Evolutionary conservation across 768 basidiomycete genomes (phyloP).

Genomic region (Mycena vulgaris): DNA sequence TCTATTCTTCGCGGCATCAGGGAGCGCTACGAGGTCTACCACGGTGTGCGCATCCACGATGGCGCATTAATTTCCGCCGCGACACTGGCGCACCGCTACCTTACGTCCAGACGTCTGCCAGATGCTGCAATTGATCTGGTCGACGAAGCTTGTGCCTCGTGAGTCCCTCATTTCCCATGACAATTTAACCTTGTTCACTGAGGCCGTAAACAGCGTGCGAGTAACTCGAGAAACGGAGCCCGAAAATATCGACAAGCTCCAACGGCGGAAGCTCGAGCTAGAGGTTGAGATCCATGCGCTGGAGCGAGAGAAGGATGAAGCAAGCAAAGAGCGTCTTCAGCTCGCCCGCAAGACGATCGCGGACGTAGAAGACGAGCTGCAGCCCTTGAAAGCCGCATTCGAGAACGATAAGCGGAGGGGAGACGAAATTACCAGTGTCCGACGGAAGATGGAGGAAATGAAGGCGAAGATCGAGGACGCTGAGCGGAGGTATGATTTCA

Average conservation of each 20-base stretch:
- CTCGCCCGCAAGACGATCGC: conserved; percentile 84
- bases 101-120: conserved; percentile 85
- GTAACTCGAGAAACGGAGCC: conserved; percentile 96
- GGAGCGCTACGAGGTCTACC: conserved; percentile 94
- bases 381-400: conserved; percentile 87
- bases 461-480: conserved; percentile 95
- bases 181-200: conserved; percentile 18
- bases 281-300: conserved; percentile 97
- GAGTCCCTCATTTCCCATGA: conserved; percentile 42
- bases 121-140: conserved; percentile 93
- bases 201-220: conserved; percentile 70
- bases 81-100: conserved; percentile 92
- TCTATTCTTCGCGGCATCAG: conserved; percentile 94
- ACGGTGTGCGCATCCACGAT: conserved; percentile 92
- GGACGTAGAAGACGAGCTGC: conserved; percentile 87
- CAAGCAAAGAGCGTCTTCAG: conserved; percentile 87
- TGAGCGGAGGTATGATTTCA: conserved; percentile 76
- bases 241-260: conserved; percentile 92
- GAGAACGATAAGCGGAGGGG: conserved; percentile 89
- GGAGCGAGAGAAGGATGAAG: conserved; percentile 91
- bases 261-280: conserved; percentile 90
- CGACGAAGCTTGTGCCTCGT: conserved; percentile 94
- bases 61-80: conserved; percentile 92
- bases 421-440: conserved; percentile 82
- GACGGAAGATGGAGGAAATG: conserved; percentile 91